Percentiles rank a stretch among this genome's conserved stretches.
phyloP scores from a whole-genome alignment of 2,329 filamentous ascomycete species.

The Fusarium cyanostomum region DNA sequence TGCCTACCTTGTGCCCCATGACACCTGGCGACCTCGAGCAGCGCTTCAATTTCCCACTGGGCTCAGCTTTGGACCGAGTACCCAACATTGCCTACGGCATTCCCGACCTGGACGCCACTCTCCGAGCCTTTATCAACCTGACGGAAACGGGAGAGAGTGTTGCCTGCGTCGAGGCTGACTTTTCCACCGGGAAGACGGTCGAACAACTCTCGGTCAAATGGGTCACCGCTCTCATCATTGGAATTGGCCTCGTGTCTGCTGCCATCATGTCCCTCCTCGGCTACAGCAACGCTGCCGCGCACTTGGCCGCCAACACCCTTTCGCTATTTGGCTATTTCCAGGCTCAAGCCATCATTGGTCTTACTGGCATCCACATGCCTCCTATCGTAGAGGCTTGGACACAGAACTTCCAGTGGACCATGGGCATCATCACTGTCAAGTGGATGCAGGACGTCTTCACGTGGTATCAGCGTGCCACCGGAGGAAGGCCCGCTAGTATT shows the following conservation, averaged over 20 bases:
- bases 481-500: conserved; percentile 81
- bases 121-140: conserved; percentile 81
- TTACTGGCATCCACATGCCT: conserved; percentile 81
- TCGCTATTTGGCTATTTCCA: conserved; percentile 95
- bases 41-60: conserved; percentile 71
- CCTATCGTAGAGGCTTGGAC: conserved; percentile 93
- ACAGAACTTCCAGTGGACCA: conserved; percentile 97
- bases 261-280: conserved; percentile 89
- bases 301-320: conserved; percentile 91
- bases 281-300: conserved; percentile 91
- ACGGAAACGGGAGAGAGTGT: conserved; percentile 69
- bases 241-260: conserved; percentile 82
- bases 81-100: conserved; percentile 88
- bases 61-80: conserved; percentile 67
- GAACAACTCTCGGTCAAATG: conserved; percentile 89
- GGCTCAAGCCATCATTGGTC: conserved; percentile 88
- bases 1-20: conserved; percentile 89
- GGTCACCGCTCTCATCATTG: conserved; percentile 87
- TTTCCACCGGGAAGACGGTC: conserved; percentile 93
- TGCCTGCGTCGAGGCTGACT: conserved; percentile 85
- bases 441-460: conserved; percentile 90
- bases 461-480: conserved; percentile 95
- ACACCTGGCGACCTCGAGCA: conserved; percentile 81
- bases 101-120: conserved; percentile 88
- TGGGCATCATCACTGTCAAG: conserved; percentile 87